Percentiles rank a stretch among this genome's conserved stretches.
These are phyloP conservation scores for Ceratobasidium theobromae DNA, from an alignment of 1,284 basidiomycete species.

Conservation along the genomic window DNA sequence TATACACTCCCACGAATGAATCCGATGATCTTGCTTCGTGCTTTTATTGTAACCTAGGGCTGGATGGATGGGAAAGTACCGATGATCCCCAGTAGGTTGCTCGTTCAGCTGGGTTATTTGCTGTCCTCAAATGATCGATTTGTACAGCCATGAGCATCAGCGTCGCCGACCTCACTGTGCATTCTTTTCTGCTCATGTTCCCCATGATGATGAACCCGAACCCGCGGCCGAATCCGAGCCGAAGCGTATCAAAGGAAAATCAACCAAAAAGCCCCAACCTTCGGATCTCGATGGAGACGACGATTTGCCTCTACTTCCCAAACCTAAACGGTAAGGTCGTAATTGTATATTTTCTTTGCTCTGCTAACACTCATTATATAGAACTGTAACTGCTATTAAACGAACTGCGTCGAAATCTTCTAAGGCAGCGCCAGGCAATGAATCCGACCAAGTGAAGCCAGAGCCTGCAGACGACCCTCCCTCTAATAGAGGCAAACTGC, in stretches of 20 bases:
- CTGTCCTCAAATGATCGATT: background rate
- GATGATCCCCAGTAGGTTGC: slow-evolving; percentile 45
- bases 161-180: slow-evolving; percentile 30
- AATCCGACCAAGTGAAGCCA: background rate
- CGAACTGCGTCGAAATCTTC: slow-evolving; percentile 14
- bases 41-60: slow-evolving; percentile 45
- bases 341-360: background rate
- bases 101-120: background rate
- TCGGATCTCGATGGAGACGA: slow-evolving; percentile 22
- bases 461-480: slow-evolving; percentile 8
- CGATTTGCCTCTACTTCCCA: background rate
- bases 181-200: slow-evolving; percentile 25
- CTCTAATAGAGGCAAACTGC: background rate
- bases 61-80: slow-evolving; percentile 47
- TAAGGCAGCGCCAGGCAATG: background rate
- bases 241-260: slow-evolving; percentile 7
- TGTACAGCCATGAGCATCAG: slow-evolving; percentile 27
- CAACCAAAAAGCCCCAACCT: background rate
- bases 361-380: background rate
- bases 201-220: background rate
- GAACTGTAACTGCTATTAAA: background rate
- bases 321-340: background rate
- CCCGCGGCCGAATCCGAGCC: slow-evolving; percentile 9
- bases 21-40: slow-evolving; percentile 42
- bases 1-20: slow-evolving; percentile 42